Percentiles rank a stretch among this genome's conserved stretches.
Evolutionary conservation across 2,329 filamentous ascomycete species (phyloP).

Genomic region (Ceratocystis ficicola): DNA sequence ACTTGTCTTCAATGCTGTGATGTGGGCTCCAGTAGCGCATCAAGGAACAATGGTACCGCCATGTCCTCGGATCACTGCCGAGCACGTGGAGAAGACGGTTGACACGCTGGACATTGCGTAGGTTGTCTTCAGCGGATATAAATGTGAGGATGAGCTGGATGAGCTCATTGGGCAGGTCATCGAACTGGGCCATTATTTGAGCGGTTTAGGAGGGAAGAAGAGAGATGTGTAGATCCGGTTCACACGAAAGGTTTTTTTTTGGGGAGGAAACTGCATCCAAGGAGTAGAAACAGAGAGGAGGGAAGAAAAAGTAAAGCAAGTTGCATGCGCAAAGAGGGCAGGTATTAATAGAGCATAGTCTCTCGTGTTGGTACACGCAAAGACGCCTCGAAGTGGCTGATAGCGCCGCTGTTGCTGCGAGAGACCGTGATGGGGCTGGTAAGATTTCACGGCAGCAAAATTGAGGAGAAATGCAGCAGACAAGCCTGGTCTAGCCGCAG

Average conservation of each 20-base stretch:
- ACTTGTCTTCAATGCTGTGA: slow-evolving; percentile 48
- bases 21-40: slow-evolving; percentile 65
- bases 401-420: not conserved
- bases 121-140: slow-evolving; percentile 43
- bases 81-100: slow-evolving; percentile 54
- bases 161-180: slow-evolving; percentile 64
- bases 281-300: not conserved
- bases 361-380: not conserved
- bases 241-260: not conserved
- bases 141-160: slow-evolving; percentile 64
- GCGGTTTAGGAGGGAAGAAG: not conserved
- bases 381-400: not conserved
- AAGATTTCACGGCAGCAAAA: not conserved
- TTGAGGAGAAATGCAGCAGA: too few relatives aligned
- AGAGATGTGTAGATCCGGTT: not conserved
- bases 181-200: slow-evolving; percentile 11
- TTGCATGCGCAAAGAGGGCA: not conserved
- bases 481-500: too few relatives aligned
- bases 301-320: not conserved
- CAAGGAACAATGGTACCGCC: slow-evolving; percentile 60
- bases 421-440: not conserved
- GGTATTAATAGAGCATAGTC: not conserved
- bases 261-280: not conserved
- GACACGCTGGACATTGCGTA: slow-evolving; percentile 39
- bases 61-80: slow-evolving; percentile 61